Evolutionary conservation across 768 basidiomycete species (phyloP), one percentile per base, ranked within the genome.

Genomic region (Russula dissimulans): DNA sequence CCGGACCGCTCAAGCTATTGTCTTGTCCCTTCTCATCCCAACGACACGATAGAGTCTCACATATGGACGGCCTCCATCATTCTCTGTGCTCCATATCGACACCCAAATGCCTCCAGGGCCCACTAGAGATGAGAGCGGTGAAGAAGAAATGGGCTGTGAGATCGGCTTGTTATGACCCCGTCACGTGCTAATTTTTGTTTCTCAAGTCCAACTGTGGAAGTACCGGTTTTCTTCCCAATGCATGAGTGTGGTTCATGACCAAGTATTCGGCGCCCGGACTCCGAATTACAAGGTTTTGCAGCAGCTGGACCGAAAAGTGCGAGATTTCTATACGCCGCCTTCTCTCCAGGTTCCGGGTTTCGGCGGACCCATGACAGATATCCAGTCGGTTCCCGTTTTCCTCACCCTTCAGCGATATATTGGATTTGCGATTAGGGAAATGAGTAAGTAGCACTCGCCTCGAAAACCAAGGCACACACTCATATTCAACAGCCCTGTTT

Each of bases 31-130:
- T 48, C 49, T 43, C 41, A 54, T 41, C 29, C 31, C 44, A 53
- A 41, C n/a, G 61, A 55, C 50, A 61, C 56, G 7, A 61, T 34
- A 88, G 86, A 85, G 84, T 67, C 70, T 88, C 60, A 87, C 85
- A 10, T 87, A 82, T 70, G 85, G 85, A 56, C 78, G 86, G 7
- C 86, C 86, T 3, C 85, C 85, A 3, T 86, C 85, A 6, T 78
- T 87, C 56, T 77, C 81, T 2, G 72, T 77, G 29, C 62, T 66
- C 43, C 63, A 66, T 50, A 66, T 66, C 44, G 65, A 66, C 34
- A 60, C 57, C 12, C 65, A 61, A 50, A 31, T 66, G 53, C 54
- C 65, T 69, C 78, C 9, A 83, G 85, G 68, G 73, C 84, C 62
- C 81, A 84, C 67, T 76, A 77, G 63, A 53, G 79, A 76, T 61